Conservation (phyloP, 1,284 basidiomycete genomes). For the Heterobasidion occidentale region DNA sequence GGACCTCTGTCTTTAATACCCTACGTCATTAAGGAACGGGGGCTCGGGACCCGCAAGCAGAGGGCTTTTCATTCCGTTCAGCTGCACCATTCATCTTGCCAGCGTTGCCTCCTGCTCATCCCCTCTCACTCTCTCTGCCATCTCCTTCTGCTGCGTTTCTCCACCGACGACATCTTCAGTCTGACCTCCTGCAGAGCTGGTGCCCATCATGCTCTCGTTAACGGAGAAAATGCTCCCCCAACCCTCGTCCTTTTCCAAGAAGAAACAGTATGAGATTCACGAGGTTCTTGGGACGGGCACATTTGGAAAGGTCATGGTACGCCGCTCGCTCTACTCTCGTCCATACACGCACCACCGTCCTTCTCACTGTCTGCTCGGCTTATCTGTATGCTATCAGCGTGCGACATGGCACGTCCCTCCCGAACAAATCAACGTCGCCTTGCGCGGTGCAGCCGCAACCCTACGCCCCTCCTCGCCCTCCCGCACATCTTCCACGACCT, state of each 20-base stretch:
- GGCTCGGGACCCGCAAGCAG: no score
- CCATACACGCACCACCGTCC: not conserved
- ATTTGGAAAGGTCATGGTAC: conserved; percentile 83
- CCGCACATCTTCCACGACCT: conserved; percentile 1
- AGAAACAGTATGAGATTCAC: conserved; percentile 71
- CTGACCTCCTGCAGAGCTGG: not conserved
- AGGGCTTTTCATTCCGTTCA: not conserved
- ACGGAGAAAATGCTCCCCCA: conserved; percentile 50
- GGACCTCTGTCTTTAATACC: no score
- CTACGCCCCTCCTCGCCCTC: conserved; percentile 4
- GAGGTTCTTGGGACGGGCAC: conserved; percentile 73
- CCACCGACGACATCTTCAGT: not conserved
- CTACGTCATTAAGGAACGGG: no score
- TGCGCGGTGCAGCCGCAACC: not conserved
- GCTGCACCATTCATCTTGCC: not conserved
- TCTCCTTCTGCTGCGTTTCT: not conserved
- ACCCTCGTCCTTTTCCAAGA: conserved; percentile 79
- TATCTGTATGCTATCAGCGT: conserved; percentile 28
- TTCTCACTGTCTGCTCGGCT: not conserved
- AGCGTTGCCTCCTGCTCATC: not conserved
- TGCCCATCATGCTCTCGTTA: not conserved
- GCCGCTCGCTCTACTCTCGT: conserved; percentile 17
- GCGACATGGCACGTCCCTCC: conserved; percentile 69
- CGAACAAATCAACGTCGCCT: conserved; percentile 46
- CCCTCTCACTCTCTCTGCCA: not conserved